Evolutionary conservation across 441 rosid genomes (phyloP), one percentile per base, ranked within the genome.

Genomic region (Populus hybrid): DNA sequence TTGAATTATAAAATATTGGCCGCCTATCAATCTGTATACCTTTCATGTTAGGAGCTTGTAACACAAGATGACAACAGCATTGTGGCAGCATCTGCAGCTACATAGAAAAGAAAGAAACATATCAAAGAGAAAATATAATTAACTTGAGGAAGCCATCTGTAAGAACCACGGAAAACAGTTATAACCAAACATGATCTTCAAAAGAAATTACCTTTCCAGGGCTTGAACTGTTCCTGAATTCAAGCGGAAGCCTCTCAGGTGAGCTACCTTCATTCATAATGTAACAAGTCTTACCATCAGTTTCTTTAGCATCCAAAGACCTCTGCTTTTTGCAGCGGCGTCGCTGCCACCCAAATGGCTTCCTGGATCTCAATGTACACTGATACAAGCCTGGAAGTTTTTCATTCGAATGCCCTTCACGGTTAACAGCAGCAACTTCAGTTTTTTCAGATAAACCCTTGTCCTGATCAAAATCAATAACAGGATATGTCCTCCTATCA

Each of bases 331-430:
- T 85, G 66, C 61, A 10, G 26, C 32, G 32, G 32, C 32, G 32
- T 30, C 89, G 89, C 82, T 83, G 88, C 87, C 89, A 85, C 70
- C 81, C 81, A 83, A 88, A 88, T 40, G 86, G 86, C 83, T 87
- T 87, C 74, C 66, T 81, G 23, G 54, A 76, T 70, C 86, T 83
- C 35, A 26, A 26, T 30, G 34, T 67, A 77, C 79, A 65, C 73
- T 38, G 76, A 79, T 46, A 40, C 21, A 73, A 78, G 78, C 69
- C 76, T 30, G 74, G 72, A 66, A 75, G 72, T 67, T 67, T 73
- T 14, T 67, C 79, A 75, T 34, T 28, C 57, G 38, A 76, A 74
- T 40, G 70, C 26, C 67, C 82, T 21, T 59, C 20, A 32, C 26
- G 9, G 68, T 26, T 38, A 21, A 72, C 69, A 78, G 59, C 69